These are phyloP conservation scores for Senna tora DNA, from an alignment of 306 rosid genomes.

Conservation along the genomic window DNA sequence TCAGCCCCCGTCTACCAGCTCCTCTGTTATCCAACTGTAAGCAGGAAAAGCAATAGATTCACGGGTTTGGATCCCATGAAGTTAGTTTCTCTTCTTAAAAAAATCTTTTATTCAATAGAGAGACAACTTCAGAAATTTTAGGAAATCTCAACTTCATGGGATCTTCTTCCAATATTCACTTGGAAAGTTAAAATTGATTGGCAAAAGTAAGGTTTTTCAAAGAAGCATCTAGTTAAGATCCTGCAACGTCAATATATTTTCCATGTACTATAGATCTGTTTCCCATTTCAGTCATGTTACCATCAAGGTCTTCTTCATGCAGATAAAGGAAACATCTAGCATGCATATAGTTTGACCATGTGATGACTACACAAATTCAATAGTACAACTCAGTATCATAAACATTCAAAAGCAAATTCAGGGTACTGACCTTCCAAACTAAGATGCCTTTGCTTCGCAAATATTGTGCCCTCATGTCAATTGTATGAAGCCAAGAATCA, in stretches of 20 bases:
- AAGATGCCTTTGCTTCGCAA: conserved; percentile 82
- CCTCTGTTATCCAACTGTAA: conserved; percentile 95
- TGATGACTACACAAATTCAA: conserved; percentile 19
- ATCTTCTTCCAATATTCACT: too few relatives aligned
- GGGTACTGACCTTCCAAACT: conserved; percentile 90
- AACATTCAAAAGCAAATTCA: conserved; percentile 28
- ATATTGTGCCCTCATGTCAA: conserved; percentile 92
- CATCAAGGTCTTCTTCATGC: conserved; percentile 2
- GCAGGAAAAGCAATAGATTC: conserved; percentile 34
- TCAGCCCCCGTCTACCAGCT: conserved; percentile 83
- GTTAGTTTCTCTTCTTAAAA: too few relatives aligned
- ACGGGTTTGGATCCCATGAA: too few relatives aligned
- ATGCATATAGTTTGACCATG: conserved; percentile 12
- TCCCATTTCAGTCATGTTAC: too few relatives aligned
- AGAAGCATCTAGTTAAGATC: too few relatives aligned
- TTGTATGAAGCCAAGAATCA: conserved; percentile 82
- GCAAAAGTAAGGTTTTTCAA: neutral
- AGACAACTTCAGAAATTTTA: too few relatives aligned
- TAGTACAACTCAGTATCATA: conserved; percentile 8
- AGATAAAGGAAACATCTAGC: neutral
- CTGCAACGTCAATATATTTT: too few relatives aligned
- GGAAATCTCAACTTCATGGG: too few relatives aligned
- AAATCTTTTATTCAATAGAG: too few relatives aligned
- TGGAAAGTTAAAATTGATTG: conserved; percentile 19
- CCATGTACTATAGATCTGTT: too few relatives aligned